Percentiles rank a stretch among this genome's conserved stretches.
phyloP scores from a whole-genome alignment of 352 stramenopile genomes.

The Globisporangium lucens region DNA sequence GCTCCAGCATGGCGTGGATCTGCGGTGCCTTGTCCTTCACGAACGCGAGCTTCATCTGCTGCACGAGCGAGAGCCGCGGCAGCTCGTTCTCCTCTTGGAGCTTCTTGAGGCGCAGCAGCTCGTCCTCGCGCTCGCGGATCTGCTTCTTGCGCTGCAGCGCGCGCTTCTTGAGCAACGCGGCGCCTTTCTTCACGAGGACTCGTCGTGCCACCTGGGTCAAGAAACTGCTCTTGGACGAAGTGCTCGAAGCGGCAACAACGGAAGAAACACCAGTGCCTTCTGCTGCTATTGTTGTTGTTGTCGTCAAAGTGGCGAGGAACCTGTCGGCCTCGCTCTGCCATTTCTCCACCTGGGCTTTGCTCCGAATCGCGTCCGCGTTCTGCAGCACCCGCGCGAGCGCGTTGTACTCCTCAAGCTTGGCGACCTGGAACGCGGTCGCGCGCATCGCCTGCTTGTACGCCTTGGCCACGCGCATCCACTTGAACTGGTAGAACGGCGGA shows the following conservation, averaged over 20 bases:
- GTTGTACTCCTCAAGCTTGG: constrained; percentile 69
- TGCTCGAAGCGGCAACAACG: not conserved
- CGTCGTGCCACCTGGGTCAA: constrained; percentile 31
- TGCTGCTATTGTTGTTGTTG: constrained; percentile 6
- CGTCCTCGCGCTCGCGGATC: constrained; percentile 46
- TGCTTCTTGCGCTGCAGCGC: constrained; percentile 39
- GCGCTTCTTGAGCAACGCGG: constrained; percentile 34
- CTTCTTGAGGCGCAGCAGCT: constrained; percentile 39
- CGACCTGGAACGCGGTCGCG: constrained; percentile 38
- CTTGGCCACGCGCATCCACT: constrained; percentile 42
- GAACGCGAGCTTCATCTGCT: constrained; percentile 55
- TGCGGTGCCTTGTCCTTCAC: constrained; percentile 42
- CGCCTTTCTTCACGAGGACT: constrained; percentile 51
- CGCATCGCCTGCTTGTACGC: constrained; percentile 48
- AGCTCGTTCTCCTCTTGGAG: constrained; percentile 38
- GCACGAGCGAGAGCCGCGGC: constrained; percentile 34
- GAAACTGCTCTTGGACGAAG: constrained; percentile 2
- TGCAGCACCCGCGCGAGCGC: constrained; percentile 45
- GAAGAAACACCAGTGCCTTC: constrained; percentile 10
- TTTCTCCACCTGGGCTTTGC: constrained; percentile 49
- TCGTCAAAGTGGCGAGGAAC: constrained; percentile 18
- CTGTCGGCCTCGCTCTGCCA: constrained; percentile 41
- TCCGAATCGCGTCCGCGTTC: constrained; percentile 36
- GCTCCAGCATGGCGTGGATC: constrained; percentile 50
- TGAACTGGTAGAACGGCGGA: constrained; percentile 47